These are phyloP conservation scores for Phoma sp. DNA, from an alignment of 2,329 filamentous ascomycete species.

Conservation along the genomic window DNA sequence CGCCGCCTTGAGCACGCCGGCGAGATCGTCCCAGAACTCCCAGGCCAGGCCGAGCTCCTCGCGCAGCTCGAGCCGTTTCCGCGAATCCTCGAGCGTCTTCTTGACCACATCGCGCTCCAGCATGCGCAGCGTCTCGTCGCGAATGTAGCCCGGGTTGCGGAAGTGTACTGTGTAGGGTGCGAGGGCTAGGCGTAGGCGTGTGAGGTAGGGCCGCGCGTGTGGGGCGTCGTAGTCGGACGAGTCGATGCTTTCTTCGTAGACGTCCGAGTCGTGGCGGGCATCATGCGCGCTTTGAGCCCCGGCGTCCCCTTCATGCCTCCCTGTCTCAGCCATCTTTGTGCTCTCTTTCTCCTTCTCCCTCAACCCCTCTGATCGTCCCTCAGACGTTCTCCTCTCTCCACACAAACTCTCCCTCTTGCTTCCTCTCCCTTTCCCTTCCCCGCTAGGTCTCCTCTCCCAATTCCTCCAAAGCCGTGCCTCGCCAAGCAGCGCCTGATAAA, in stretches of 20 bases:
- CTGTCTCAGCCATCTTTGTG: not conserved
- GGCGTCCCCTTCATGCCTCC: too few relatives aligned
- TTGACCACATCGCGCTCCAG: constrained; percentile 62
- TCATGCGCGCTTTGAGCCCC: too few relatives aligned
- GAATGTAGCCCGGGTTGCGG: constrained; percentile 64
- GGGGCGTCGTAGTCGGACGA: constrained; percentile 22
- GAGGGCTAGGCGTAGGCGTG: constrained; percentile 54
- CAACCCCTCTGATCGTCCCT: not conserved
- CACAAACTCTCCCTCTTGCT: too few relatives aligned
- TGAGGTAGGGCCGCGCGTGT: constrained; percentile 45
- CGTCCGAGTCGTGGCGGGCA: constrained; percentile 6
- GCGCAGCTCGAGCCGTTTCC: constrained; percentile 61
- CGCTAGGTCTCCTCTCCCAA: constrained; percentile 15
- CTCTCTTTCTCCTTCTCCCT: not conserved
- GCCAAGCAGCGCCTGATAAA: constrained; percentile 31
- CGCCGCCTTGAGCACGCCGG: constrained; percentile 63
- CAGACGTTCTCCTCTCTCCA: too few relatives aligned
- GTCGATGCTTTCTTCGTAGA: constrained; percentile 22
- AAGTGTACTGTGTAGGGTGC: constrained; percentile 63
- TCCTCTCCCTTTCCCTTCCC: too few relatives aligned
- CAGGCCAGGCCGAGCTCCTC: constrained; percentile 63
- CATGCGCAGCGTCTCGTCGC: constrained; percentile 64
- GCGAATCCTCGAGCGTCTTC: constrained; percentile 64
- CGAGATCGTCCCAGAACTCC: constrained; percentile 65
- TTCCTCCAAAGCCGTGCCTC: constrained; percentile 31